Conservation (phyloP, 352 stramenopile species). For the Globisporangium cylindrosporum region DNA sequence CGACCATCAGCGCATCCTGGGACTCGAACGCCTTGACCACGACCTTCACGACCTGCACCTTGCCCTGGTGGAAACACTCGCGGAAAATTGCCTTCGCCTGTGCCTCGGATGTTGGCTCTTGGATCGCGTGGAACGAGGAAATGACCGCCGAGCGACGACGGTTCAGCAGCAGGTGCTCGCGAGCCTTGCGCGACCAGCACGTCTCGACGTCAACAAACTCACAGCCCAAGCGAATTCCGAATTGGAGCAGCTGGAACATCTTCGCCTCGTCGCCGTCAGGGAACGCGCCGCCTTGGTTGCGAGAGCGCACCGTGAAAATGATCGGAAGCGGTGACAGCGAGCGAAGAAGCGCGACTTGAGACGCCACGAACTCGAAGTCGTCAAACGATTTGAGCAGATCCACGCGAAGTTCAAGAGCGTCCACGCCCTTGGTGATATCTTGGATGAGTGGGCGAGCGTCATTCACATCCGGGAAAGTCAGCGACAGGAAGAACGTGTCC, state of each 20-base stretch:
- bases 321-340: conserved; percentile 91
- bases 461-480: conserved; percentile 66
- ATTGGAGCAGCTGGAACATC: conserved; percentile 84
- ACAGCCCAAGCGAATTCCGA: conserved; percentile 91
- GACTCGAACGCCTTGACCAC: conserved; percentile 80
- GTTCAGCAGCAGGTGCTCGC: conserved; percentile 39
- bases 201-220: conserved; percentile 98
- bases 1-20: conserved; percentile 87
- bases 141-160: conserved; percentile 61
- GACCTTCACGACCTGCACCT: conserved; percentile 90
- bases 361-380: conserved; percentile 59
- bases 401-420: conserved; percentile 96
- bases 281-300: conserved; percentile 93
- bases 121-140: conserved; percentile 75
- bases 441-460: conserved; percentile 43
- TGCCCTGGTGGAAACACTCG: conserved; percentile 62
- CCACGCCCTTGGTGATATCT: conserved; percentile 77
- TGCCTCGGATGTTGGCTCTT: conserved; percentile 45
- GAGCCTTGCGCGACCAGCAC: conserved; percentile 74
- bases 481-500: conserved; percentile 80
- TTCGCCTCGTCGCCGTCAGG: conserved; percentile 87
- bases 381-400: conserved; percentile 82
- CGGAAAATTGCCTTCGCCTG: conserved; percentile 54
- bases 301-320: conserved; percentile 96
- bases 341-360: conserved; percentile 74